Conservation (phyloP, 2,329 filamentous ascomycete genomes). For the Xylaria hypoxylon region DNA sequence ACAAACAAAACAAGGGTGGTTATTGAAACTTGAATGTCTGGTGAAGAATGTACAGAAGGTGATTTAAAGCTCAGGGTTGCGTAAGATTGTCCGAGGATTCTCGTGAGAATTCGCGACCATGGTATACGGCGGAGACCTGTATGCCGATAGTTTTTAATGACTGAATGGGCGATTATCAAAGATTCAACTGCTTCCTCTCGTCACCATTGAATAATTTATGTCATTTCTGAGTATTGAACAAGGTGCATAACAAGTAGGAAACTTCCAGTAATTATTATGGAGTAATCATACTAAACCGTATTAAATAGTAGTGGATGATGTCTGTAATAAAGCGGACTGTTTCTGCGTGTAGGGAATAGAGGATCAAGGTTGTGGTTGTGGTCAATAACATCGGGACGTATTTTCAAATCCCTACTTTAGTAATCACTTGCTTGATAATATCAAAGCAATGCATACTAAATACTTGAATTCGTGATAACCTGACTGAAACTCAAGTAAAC, state of each 20-base stretch:
- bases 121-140: not conserved
- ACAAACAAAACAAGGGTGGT: not conserved
- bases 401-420: not conserved
- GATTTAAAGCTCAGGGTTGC: not conserved
- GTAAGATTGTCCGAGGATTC: not conserved
- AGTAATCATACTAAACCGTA: too few species aligned
- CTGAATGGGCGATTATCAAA: constrained; percentile 2
- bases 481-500: not conserved
- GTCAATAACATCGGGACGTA: too few species aligned
- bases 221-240: too few species aligned
- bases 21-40: too few species aligned
- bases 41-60: too few species aligned
- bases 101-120: not conserved
- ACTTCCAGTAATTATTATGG: too few species aligned
- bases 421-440: not conserved
- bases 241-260: too few species aligned
- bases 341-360: too few species aligned
- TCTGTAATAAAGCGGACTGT: too few species aligned
- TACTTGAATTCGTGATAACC: not conserved
- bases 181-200: not conserved
- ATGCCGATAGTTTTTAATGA: constrained; percentile 12
- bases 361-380: not conserved
- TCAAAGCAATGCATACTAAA: not conserved
- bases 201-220: too few species aligned
- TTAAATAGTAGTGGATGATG: too few species aligned